A percentile compares a stretch with the other conserved stretches of the same genome.
Conservation (phyloP, 495 filamentous ascomycete species). For the Penicillium parvum region DNA sequence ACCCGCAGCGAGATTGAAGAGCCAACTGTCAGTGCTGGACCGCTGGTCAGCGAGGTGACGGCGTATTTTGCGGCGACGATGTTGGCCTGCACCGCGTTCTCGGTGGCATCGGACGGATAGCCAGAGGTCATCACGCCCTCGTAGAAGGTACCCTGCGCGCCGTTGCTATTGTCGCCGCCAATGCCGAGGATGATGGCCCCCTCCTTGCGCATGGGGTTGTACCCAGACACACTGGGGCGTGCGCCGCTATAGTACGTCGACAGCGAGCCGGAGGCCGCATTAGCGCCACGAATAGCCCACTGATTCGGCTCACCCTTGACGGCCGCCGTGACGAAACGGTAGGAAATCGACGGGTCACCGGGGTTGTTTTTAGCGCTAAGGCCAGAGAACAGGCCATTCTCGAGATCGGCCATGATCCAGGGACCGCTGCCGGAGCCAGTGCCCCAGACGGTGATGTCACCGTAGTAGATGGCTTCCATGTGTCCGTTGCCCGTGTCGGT, state of each 20-base stretch:
- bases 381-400: slow-evolving; percentile 56
- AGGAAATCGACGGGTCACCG: slow-evolving; percentile 42
- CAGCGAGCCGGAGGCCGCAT: slow-evolving; percentile 49
- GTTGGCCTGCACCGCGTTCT: slow-evolving; percentile 53
- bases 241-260: slow-evolving; percentile 52
- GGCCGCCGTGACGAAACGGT: slow-evolving; percentile 49
- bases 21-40: slow-evolving; percentile 44
- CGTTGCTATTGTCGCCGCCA: slow-evolving; percentile 52
- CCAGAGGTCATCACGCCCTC: slow-evolving; percentile 58
- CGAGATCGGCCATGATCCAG: slow-evolving; percentile 60
- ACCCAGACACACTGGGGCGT: slow-evolving; percentile 45
- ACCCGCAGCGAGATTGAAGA: slow-evolving; percentile 46
- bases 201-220: slow-evolving; percentile 58
- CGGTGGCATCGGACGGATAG: slow-evolving; percentile 52
- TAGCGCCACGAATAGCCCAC: slow-evolving; percentile 53
- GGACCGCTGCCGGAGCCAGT: slow-evolving; percentile 49
- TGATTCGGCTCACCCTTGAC: slow-evolving; percentile 48
- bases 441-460: slow-evolving; percentile 45
- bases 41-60: slow-evolving; percentile 42
- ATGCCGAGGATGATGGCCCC: slow-evolving; percentile 59
- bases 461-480: slow-evolving; percentile 61
- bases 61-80: slow-evolving; percentile 54
- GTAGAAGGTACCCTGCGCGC: slow-evolving; percentile 57
- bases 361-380: slow-evolving; percentile 33
- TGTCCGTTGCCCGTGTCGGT: slow-evolving; percentile 53